Percentiles rank a stretch among this genome's conserved stretches.
These are phyloP conservation scores for Ascoidea tarda DNA, from an alignment of 805 yeast species.

Conservation along the genomic window DNA sequence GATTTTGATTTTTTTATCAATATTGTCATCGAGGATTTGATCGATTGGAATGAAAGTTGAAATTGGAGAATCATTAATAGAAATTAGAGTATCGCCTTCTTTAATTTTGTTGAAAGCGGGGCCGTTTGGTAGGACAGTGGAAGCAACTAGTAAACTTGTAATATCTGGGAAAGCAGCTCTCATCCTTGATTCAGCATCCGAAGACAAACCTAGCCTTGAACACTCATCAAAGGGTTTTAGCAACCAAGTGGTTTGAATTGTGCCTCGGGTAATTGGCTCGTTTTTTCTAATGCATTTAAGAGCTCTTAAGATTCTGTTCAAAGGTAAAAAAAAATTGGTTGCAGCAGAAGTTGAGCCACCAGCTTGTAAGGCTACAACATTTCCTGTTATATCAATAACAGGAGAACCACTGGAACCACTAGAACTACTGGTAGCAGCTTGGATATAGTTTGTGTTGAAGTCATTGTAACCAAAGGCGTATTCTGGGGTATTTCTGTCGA, in stretches of 20 bases:
- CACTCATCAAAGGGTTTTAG: conserved; percentile 85
- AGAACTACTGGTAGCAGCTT: conserved; percentile 94
- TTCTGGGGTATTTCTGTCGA: conserved; percentile 74
- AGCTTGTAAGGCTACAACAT: conserved; percentile 85
- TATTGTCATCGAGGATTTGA: conserved; percentile 58
- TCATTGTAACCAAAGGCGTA: conserved; percentile 79
- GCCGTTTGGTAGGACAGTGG: conserved; percentile 69
- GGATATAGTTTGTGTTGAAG: conserved; percentile 87
- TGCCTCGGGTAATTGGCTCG: conserved; percentile 67
- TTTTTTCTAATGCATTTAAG: conserved; percentile 52
- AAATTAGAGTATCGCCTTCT: conserved; percentile 77
- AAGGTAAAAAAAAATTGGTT: conserved; percentile 83
- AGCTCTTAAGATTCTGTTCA: conserved; percentile 73
- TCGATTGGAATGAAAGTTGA: conserved; percentile 68
- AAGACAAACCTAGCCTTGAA: conserved; percentile 68
- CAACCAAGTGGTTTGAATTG: conserved; percentile 83
- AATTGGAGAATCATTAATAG: conserved; percentile 51
- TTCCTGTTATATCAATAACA: conserved; percentile 79
- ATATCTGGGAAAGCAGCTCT: conserved; percentile 57
- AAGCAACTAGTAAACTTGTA: conserved; percentile 76
- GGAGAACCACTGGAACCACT: conserved; percentile 97
- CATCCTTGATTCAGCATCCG: conserved; percentile 57
- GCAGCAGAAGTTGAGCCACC: conserved; percentile 90
- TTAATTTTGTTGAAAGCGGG: conserved; percentile 62
- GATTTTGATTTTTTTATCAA: conserved; percentile 43